Conservation (phyloP, 768 basidiomycete genomes). For the Gloeopeniophorella convolvens region DNA sequence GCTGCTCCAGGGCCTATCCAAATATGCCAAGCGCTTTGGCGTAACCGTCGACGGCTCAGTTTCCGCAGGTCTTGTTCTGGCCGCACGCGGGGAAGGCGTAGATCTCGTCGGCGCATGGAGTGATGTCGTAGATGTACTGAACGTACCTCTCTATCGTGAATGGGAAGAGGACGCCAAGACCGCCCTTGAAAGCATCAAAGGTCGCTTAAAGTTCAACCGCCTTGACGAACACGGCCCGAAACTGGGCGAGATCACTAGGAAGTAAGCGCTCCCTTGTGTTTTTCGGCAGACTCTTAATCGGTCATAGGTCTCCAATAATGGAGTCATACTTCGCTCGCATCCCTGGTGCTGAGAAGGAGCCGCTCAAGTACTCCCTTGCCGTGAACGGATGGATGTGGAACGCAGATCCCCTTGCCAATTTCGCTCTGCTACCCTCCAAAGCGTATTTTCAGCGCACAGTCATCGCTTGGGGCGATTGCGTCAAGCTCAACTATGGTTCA, state of each 20-base stretch:
- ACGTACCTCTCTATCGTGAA: slow-evolving; percentile 81
- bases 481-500: slow-evolving; percentile 89
- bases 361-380: slow-evolving; percentile 67
- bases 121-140: slow-evolving; percentile 76
- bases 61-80: slow-evolving; percentile 71
- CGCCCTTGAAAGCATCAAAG: slow-evolving; percentile 68
- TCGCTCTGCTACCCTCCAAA: slow-evolving; percentile 87
- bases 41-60: slow-evolving; percentile 53
- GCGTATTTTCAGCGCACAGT: slow-evolving; percentile 94
- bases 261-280: slow-evolving; percentile 41
- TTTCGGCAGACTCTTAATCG: slow-evolving; percentile 1
- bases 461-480: slow-evolving; percentile 97
- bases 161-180: slow-evolving; percentile 78
- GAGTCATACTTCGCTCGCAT: slow-evolving; percentile 92
- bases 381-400: slow-evolving; percentile 99
- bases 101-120: slow-evolving; percentile 53
- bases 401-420: slow-evolving; percentile 90
- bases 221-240: slow-evolving; percentile 80
- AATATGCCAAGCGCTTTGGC: slow-evolving; percentile 60
- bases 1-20: slow-evolving; percentile 47
- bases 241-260: slow-evolving; percentile 67
- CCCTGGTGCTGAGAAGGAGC: slow-evolving; percentile 40
- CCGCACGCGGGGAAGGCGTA: slow-evolving; percentile 46
- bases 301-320: slow-evolving; percentile 67
- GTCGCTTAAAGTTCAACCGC: slow-evolving; percentile 72